Evolutionary conservation across 2,329 filamentous ascomycete species (phyloP).

Genomic region (Stagonosporopsis rhizophila): DNA sequence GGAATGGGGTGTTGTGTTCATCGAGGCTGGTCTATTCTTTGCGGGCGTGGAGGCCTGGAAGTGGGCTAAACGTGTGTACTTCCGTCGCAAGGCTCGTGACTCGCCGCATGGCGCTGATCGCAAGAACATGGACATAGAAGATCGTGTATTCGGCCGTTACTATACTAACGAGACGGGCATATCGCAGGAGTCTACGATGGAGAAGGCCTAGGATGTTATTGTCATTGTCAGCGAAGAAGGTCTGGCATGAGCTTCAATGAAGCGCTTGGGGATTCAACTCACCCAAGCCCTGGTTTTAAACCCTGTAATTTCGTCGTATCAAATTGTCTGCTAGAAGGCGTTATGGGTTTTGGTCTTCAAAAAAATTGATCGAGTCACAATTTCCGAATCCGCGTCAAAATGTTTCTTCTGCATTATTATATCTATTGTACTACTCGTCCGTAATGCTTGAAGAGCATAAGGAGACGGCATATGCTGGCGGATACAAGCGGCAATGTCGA

Average conservation of each 20-base stretch:
- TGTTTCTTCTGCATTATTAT: no score
- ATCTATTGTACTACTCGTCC: no score
- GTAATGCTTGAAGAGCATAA: no score
- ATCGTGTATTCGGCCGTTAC: constrained; percentile 16
- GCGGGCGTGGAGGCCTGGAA: constrained; percentile 71
- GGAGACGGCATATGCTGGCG: no score
- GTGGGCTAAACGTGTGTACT: constrained; percentile 64
- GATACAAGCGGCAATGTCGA: no score
- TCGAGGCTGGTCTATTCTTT: constrained; percentile 68
- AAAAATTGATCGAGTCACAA: neutral
- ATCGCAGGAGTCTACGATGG: constrained; percentile 2
- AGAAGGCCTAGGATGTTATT: constrained; percentile 1
- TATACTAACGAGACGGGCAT: constrained; percentile 4
- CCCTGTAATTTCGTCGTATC: neutral
- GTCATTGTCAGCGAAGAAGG: neutral
- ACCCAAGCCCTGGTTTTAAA: neutral
- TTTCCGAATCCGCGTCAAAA: neutral
- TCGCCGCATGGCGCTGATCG: constrained; percentile 1
- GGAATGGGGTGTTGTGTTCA: constrained; percentile 74
- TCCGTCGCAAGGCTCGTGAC: constrained; percentile 29
- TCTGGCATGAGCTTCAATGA: neutral
- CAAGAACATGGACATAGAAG: constrained; percentile 11
- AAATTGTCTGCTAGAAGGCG: neutral
- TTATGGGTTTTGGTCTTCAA: neutral
- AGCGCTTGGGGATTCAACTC: constrained; percentile 13